A percentile compares a stretch with the other conserved stretches of the same genome.
phyloP scores from a whole-genome alignment of 2,329 filamentous ascomycete genomes.

The Ophiostoma populinum region DNA sequence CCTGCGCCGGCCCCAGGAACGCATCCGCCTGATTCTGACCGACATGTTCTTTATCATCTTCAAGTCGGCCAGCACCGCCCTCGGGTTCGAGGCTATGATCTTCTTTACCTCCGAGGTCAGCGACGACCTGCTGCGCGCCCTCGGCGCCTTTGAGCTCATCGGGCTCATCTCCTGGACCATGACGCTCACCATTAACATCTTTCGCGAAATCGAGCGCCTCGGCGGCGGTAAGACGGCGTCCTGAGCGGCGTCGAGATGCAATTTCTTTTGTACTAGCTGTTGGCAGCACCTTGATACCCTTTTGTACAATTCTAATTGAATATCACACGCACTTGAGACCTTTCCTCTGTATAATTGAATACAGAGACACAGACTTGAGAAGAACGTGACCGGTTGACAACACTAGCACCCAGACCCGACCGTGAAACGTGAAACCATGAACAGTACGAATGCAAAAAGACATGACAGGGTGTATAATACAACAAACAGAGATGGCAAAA shows the following conservation, averaged over 20 bases:
- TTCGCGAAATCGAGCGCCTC: conserved; percentile 13
- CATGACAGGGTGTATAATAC: conserved; percentile 6
- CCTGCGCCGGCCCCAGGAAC: conserved; percentile 64
- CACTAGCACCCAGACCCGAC: background rate
- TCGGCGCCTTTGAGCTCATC: conserved; percentile 13
- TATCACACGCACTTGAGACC: no score
- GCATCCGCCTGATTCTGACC: conserved; percentile 75
- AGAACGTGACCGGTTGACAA: no score
- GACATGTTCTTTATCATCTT: conserved; percentile 97
- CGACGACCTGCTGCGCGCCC: conserved; percentile 8
- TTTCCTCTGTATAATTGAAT: no score
- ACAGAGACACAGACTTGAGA: no score
- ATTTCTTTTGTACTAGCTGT: no score
- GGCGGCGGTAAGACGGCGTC: no score
- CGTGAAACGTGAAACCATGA: background rate
- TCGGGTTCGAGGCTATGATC: conserved; percentile 29
- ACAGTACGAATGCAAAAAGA: background rate
- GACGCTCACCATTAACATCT: conserved; percentile 14
- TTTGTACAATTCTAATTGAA: no score
- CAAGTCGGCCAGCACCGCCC: conserved; percentile 77
- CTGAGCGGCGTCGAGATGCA: no score
- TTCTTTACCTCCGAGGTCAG: conserved; percentile 9
- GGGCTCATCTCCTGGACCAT: conserved; percentile 13
- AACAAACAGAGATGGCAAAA: background rate
- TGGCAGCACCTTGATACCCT: no score